Percentiles rank a stretch among this genome's conserved stretches.
These are phyloP conservation scores for Proliferodiscus dingleyae DNA, from an alignment of 2,329 filamentous ascomycete species.

Conservation along the genomic window DNA sequence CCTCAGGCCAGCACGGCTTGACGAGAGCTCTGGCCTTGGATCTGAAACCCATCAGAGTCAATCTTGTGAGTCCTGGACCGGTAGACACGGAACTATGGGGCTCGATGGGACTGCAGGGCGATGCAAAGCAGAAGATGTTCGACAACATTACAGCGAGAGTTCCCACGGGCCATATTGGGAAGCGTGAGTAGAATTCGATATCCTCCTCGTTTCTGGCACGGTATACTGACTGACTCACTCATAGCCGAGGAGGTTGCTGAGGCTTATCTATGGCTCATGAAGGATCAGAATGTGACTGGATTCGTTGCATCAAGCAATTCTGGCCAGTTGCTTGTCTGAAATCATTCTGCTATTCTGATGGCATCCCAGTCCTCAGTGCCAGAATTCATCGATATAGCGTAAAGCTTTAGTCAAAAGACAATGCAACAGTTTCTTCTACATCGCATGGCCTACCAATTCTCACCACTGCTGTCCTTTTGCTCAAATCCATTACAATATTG, in stretches of 20 bases:
- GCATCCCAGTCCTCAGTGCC: background rate
- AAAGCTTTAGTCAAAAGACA: background rate
- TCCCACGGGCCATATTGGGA: slow-evolving; percentile 17
- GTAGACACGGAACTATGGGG: slow-evolving; percentile 45
- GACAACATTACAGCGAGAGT: slow-evolving; percentile 20
- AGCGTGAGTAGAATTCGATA: slow-evolving; percentile 8
- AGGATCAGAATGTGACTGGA: slow-evolving; percentile 36
- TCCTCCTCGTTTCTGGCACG: background rate
- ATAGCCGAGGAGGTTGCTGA: slow-evolving; percentile 38
- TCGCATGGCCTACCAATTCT: no score
- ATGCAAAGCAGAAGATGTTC: slow-evolving; percentile 33
- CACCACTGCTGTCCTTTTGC: no score
- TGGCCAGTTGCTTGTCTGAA: slow-evolving; percentile 12
- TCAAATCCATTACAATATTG: no score
- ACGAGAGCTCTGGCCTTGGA: slow-evolving; percentile 55
- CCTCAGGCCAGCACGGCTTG: slow-evolving; percentile 48
- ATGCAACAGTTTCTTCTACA: background rate
- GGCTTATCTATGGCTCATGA: slow-evolving; percentile 41
- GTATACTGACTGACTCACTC: background rate
- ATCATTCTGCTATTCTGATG: background rate
- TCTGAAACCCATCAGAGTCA: slow-evolving; percentile 58
- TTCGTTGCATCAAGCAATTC: slow-evolving; percentile 21
- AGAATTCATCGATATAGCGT: background rate
- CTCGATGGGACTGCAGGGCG: slow-evolving; percentile 17
- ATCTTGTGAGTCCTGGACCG: slow-evolving; percentile 53